A percentile compares a stretch with the other conserved stretches of the same genome.
phyloP scores from a whole-genome alignment of 164 flowering plant species.

The Macadamia tetraphylla region DNA sequence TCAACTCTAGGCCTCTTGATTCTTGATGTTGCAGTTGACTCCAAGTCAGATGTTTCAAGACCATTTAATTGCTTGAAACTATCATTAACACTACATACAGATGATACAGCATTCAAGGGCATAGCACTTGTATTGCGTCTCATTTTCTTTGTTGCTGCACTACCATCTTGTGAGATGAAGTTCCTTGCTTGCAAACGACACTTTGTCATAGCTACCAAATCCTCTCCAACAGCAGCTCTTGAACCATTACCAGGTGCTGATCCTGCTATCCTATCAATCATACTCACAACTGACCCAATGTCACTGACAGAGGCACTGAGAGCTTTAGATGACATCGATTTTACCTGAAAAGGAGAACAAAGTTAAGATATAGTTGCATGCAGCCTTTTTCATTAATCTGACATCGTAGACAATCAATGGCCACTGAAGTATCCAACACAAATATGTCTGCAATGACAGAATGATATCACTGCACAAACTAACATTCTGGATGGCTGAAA shows the following conservation, averaged over 20 bases:
- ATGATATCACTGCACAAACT: neutral
- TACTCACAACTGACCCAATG: slow-evolving; percentile 77
- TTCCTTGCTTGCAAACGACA: slow-evolving; percentile 83
- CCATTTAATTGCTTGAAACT: slow-evolving; percentile 43
- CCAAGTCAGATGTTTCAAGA: slow-evolving; percentile 63
- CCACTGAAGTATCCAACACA: neutral
- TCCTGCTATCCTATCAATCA: slow-evolving; percentile 83
- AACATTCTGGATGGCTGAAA: neutral
- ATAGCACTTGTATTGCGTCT: slow-evolving; percentile 73
- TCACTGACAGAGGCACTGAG: slow-evolving; percentile 70
- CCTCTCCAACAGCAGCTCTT: slow-evolving; percentile 95
- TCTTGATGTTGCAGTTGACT: slow-evolving; percentile 80
- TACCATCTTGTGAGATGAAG: slow-evolving; percentile 56
- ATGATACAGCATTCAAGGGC: slow-evolving; percentile 64
- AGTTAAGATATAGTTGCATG: neutral
- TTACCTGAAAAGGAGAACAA: slow-evolving; percentile 49
- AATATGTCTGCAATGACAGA: neutral
- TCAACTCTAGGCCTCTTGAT: slow-evolving; percentile 57
- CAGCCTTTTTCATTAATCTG: too few species aligned
- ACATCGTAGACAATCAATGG: neutral
- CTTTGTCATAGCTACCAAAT: slow-evolving; percentile 90
- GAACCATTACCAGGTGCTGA: slow-evolving; percentile 95
- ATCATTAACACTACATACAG: slow-evolving; percentile 60
- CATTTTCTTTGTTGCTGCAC: slow-evolving; percentile 60
- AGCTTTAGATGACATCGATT: slow-evolving; percentile 56